These are phyloP conservation scores for Trichoderma virens DNA, from an alignment of 495 filamentous ascomycete genomes.

Conservation along the genomic window DNA sequence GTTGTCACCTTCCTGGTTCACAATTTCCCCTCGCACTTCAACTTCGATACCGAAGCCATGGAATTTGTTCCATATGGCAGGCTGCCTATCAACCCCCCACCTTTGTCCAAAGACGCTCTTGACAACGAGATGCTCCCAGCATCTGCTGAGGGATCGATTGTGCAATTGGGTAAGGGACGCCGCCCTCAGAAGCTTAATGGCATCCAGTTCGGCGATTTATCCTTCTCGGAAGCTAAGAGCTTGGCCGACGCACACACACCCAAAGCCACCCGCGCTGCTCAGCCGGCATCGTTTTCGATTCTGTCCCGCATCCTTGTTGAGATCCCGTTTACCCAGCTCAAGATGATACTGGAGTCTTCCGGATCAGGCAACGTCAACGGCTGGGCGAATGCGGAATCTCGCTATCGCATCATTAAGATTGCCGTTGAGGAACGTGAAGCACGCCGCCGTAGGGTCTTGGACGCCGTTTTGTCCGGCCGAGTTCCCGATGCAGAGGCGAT, in stretches of 20 bases:
- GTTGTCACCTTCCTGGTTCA: conserved; percentile 37
- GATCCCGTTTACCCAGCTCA: conserved; percentile 52
- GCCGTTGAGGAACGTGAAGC: conserved; percentile 56
- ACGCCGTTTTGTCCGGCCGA: conserved; percentile 22
- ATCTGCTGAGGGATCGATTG: conserved; percentile 21
- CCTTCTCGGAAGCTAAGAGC: conserved; percentile 31
- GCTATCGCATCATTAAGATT: conserved; percentile 38
- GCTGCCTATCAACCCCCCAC: conserved; percentile 25
- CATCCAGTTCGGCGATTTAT: conserved; percentile 61
- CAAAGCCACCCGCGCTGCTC: not conserved
- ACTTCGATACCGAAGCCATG: conserved; percentile 34
- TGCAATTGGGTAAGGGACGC: conserved; percentile 15
- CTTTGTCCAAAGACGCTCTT: conserved; percentile 1
- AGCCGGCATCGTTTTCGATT: conserved; percentile 17
- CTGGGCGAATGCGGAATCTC: conserved; percentile 33
- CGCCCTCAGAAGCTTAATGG: conserved; percentile 44
- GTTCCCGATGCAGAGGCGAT: conserved; percentile 21
- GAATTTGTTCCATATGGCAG: conserved; percentile 31
- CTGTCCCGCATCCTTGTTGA: conserved; percentile 58
- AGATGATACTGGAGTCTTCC: conserved; percentile 46
- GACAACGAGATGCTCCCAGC: not conserved
- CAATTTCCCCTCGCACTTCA: conserved; percentile 41
- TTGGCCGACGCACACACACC: not conserved
- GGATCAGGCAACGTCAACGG: conserved; percentile 35
- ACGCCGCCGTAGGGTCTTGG: conserved; percentile 30